phyloP scores from a whole-genome alignment of 768 basidiomycete species.

The Lactarius vividus region DNA sequence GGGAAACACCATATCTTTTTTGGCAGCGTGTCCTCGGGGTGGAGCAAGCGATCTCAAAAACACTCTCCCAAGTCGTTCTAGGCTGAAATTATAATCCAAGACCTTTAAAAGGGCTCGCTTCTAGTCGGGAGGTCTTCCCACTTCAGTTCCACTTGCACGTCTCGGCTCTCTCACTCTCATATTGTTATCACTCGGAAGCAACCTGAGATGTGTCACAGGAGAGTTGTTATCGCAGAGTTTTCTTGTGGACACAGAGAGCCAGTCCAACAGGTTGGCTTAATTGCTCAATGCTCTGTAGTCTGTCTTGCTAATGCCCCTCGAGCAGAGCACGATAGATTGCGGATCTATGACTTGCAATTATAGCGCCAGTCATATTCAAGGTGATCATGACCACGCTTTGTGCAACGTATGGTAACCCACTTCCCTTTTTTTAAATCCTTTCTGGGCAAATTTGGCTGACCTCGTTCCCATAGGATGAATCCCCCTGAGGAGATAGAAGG shows the following conservation, averaged over 20 bases:
- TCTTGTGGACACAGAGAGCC: constrained; percentile 22
- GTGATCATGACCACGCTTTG: background rate
- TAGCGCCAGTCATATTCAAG: constrained; percentile 11
- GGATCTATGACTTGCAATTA: constrained; percentile 4
- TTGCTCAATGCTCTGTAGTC: background rate
- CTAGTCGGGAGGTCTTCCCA: background rate
- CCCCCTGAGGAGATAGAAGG: background rate
- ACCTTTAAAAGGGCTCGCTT: constrained; percentile 18
- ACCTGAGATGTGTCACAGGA: constrained; percentile 23
- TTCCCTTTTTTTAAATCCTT: background rate
- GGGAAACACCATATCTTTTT: constrained; percentile 1
- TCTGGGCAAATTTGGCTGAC: background rate
- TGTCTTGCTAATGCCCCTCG: background rate
- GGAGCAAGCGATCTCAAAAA: constrained; percentile 7
- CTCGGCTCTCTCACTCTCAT: constrained; percentile 4
- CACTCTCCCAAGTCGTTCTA: background rate
- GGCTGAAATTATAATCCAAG: constrained; percentile 24
- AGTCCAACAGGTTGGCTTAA: background rate
- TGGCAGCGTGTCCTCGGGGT: constrained; percentile 17
- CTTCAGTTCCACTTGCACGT: constrained; percentile 5
- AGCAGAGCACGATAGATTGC: constrained; percentile 16
- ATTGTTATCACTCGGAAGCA: background rate
- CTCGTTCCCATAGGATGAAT: constrained; percentile 11
- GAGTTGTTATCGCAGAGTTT: background rate
- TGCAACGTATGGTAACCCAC: constrained; percentile 13